Conservation (phyloP, 805 yeast genomes). For the Saccharomycopsis synnaedendra region DNA sequence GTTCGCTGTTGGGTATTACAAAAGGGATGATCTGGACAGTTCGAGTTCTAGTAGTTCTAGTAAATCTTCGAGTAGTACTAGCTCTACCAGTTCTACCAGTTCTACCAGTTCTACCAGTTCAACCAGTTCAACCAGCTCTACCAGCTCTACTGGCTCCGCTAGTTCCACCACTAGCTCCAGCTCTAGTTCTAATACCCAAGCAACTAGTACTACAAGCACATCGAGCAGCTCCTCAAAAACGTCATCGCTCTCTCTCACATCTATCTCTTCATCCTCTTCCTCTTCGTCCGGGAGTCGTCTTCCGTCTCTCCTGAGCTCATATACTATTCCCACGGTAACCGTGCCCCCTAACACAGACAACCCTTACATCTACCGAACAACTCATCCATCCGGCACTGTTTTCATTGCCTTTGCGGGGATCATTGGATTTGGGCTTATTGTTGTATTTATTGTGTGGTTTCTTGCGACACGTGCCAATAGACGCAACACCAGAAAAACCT, state of each 20-base stretch:
- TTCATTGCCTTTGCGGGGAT: slow-evolving; percentile 72
- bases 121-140: neutral
- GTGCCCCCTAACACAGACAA: slow-evolving; percentile 49
- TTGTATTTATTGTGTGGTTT: slow-evolving; percentile 6
- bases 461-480: slow-evolving; percentile 3
- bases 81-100: neutral
- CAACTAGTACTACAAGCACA: too few species aligned
- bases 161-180: neutral
- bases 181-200: neutral
- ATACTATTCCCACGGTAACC: slow-evolving; percentile 23
- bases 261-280: neutral
- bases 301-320: too few species aligned
- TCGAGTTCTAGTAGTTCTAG: too few species aligned
- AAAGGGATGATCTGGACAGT: too few species aligned
- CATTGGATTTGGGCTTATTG: slow-evolving; percentile 41
- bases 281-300: neutral
- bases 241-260: neutral
- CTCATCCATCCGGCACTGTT: slow-evolving; percentile 63
- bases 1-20: too few species aligned
- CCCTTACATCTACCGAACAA: slow-evolving; percentile 47
- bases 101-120: neutral
- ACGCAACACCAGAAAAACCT: slow-evolving; percentile 11
- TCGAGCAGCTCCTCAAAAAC: too few species aligned
- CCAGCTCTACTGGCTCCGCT: neutral
- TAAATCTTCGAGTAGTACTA: neutral